A percentile compares a stretch with the other conserved stretches of the same genome.
Evolutionary conservation across 495 filamentous ascomycete genomes (phyloP).

Genomic region (Penicillium pulvis): DNA sequence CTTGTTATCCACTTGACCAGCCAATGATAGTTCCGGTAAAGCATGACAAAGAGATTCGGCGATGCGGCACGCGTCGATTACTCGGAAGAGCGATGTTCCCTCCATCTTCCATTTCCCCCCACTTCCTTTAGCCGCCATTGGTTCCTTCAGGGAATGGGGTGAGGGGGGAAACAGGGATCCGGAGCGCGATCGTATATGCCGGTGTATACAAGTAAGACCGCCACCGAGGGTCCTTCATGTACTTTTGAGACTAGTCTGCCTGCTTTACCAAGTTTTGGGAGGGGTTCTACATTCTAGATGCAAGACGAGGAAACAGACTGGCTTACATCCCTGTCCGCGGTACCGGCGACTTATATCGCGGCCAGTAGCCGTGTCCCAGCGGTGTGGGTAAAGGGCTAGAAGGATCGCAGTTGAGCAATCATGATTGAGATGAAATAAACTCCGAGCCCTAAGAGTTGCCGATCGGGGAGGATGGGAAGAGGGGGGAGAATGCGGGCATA

Average conservation of each 20-base stretch:
- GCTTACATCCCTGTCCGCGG: neutral
- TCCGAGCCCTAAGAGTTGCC: neutral
- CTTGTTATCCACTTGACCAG: neutral
- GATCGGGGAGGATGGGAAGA: neutral
- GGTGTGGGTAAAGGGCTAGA: neutral
- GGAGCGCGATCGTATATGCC: neutral
- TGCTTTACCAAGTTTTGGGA: neutral
- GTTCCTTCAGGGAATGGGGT: neutral
- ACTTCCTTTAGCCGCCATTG: neutral
- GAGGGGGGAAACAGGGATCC: neutral
- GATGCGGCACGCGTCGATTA: neutral
- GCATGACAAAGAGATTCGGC: neutral
- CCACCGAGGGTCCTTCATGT: neutral
- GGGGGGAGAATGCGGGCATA: neutral
- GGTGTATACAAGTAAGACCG: neutral
- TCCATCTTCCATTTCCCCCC: neutral
- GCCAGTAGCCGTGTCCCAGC: no score
- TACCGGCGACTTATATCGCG: neutral
- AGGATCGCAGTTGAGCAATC: neutral
- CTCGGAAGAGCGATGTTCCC: neutral
- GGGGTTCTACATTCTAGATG: neutral
- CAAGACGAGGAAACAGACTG: neutral
- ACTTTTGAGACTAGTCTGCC: neutral
- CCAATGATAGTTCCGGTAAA: neutral
- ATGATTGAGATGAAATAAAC: neutral